Evolutionary conservation across 495 filamentous ascomycete genomes (phyloP).

Genomic region (Daldinia vernicosa): DNA sequence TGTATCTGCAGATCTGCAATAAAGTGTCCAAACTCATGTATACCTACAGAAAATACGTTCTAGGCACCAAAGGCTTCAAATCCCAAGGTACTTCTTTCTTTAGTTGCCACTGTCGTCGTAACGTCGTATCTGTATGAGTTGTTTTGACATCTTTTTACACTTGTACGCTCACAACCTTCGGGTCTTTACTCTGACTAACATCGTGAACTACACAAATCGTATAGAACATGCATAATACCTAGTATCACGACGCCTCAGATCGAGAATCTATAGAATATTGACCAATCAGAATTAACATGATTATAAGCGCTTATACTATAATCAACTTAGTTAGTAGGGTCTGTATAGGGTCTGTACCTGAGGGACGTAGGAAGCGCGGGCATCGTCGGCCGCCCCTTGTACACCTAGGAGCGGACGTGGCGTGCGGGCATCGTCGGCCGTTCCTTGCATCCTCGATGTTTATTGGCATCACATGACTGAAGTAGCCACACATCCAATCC

Average conservation of each 20-base stretch:
- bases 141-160: background rate
- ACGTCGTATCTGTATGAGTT: background rate
- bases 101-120: background rate
- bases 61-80: background rate
- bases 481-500: background rate
- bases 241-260: background rate
- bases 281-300: background rate
- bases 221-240: background rate
- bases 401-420: background rate
- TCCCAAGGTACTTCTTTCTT: background rate
- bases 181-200: background rate
- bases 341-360: background rate
- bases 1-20: background rate
- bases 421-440: background rate
- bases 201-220: background rate
- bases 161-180: background rate
- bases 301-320: background rate
- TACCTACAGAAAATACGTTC: too few species aligned
- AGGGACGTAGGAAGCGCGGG: background rate
- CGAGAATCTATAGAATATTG: background rate
- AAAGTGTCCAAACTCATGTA: background rate
- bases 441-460: background rate
- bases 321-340: background rate
- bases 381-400: constrained; percentile 1
- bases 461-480: constrained; percentile 5